Conservation (phyloP, 805 yeast genomes). For the Monosporozyma aerobia region DNA sequence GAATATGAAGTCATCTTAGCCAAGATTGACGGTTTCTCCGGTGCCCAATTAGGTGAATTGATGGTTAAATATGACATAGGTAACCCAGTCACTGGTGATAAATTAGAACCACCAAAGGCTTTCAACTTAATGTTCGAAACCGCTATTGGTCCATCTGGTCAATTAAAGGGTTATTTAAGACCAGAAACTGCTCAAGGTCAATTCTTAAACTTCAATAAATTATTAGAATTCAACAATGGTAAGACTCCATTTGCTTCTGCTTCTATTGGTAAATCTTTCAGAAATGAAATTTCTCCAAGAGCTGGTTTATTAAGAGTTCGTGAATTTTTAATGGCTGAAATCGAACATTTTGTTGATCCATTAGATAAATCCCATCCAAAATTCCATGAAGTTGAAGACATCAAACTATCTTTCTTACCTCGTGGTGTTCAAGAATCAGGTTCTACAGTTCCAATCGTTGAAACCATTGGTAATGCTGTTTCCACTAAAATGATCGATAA, state of each 20-base stretch:
- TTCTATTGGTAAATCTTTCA: constrained; percentile 94
- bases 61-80: constrained; percentile 74
- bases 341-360: constrained; percentile 97
- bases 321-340: constrained; percentile 98
- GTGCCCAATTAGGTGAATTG: constrained; percentile 82
- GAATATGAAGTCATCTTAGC: constrained; percentile 87
- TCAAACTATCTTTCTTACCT: constrained; percentile 71
- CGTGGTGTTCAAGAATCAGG: constrained; percentile 85
- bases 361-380: constrained; percentile 71
- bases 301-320: constrained; percentile 96
- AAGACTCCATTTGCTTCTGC: constrained; percentile 99
- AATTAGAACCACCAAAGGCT: constrained; percentile 82
- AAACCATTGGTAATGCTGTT: constrained; percentile 88
- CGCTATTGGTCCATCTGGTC: constrained; percentile 98
- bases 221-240: constrained; percentile 88
- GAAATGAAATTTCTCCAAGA: constrained; percentile 98
- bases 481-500: constrained; percentile 81
- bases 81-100: constrained; percentile 85
- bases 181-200: constrained; percentile 99
- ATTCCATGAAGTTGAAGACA: constrained; percentile 66
- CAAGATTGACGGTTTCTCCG: constrained; percentile 91
- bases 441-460: constrained; percentile 51
- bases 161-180: constrained; percentile 86
- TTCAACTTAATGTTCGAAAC: constrained; percentile 99
- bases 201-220: constrained; percentile 87